Percentiles rank a stretch among this genome's conserved stretches.
phyloP scores from a whole-genome alignment of 495 filamentous ascomycete species.

The Pyrenula aspistea region DNA sequence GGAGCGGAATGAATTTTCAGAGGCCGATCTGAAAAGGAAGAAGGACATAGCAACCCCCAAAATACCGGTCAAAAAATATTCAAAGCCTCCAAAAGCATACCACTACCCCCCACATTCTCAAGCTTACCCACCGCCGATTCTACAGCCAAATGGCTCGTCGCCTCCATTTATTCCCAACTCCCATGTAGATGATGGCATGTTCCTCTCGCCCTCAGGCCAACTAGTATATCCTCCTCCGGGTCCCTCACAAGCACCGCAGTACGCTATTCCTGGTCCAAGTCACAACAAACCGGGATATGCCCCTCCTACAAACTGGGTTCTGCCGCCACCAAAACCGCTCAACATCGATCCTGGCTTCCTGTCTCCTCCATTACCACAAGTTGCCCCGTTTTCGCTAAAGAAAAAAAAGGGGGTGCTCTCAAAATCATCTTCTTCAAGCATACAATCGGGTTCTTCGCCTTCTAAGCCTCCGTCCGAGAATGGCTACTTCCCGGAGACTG shows the following conservation, averaged over 20 bases:
- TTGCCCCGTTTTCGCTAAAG: neutral
- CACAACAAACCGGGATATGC: neutral
- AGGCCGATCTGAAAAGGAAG: slow-evolving; percentile 4
- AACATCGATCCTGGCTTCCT: neutral
- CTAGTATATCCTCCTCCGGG: neutral
- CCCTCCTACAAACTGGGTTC: neutral
- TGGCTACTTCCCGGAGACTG: neutral
- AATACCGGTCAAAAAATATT: neutral
- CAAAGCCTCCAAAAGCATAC: neutral
- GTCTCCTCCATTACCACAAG: neutral
- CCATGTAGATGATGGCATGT: neutral
- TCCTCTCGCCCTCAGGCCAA: neutral
- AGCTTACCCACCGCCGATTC: neutral
- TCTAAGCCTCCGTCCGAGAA: neutral
- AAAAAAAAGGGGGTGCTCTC: neutral
- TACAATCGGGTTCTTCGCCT: neutral
- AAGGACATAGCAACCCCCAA: slow-evolving; percentile 1
- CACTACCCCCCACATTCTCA: neutral
- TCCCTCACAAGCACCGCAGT: neutral
- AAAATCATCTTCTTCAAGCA: neutral
- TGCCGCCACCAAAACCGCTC: neutral
- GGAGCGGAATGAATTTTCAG: slow-evolving; percentile 15
- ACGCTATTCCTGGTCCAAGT: neutral
- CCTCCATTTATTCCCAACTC: neutral
- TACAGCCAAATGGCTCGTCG: neutral